Base-by-base conservation (phyloP, 176 grass and related monocot genomes). In the Hordeum marinum region DNA sequence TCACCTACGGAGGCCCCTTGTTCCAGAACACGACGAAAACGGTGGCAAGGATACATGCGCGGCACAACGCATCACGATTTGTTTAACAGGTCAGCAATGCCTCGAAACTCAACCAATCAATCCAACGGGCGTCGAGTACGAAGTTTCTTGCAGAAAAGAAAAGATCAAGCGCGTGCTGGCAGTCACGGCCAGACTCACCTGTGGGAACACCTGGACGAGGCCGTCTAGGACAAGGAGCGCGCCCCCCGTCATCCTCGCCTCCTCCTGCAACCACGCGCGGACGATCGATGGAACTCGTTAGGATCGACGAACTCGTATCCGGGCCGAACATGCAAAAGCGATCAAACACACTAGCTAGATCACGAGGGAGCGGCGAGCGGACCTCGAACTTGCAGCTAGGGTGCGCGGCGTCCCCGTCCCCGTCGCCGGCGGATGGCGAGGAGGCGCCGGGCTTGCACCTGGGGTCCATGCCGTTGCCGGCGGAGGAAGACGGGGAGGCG, bases 141-240 rank as follows among this genome's bases (percentile, higher is more conserved):
- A 55, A 8, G 52, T 55, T 55, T 55, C 6, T 20, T 20, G n/a
- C n/a, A n/a, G n/a, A n/a, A 6, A 21, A 18, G 18, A 20, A 21
- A 55, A 55, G 6, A 55, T 8, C 52, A 55, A 57, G 6, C 52
- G 52, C 18, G 18, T 0, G 18, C 1, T 21, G 5, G 60, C 61
- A 10, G 50, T 27, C 0, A 20, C 29, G 48, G 48, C 20, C 29
- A 15, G 48, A 24, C 82, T 89, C 62, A 89, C 88, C 29, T 68
- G 62, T n/a, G 82, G 87, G 36, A 89, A 89, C 46, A 85, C 68
- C 77, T 85, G 77, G 13, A 85, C 7, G 69, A 89, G 87, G 34
- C 27, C 14, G 61, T 76, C 82, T n/a, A 89, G 71, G 37, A 81
- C 62, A 8, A 26, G 71, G 8, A 74, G 71, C 43, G 71, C 7